A percentile compares a stretch with the other conserved stretches of the same genome.
Conservation (phyloP, 1,284 basidiomycete species). For the Irpex lacteus region DNA sequence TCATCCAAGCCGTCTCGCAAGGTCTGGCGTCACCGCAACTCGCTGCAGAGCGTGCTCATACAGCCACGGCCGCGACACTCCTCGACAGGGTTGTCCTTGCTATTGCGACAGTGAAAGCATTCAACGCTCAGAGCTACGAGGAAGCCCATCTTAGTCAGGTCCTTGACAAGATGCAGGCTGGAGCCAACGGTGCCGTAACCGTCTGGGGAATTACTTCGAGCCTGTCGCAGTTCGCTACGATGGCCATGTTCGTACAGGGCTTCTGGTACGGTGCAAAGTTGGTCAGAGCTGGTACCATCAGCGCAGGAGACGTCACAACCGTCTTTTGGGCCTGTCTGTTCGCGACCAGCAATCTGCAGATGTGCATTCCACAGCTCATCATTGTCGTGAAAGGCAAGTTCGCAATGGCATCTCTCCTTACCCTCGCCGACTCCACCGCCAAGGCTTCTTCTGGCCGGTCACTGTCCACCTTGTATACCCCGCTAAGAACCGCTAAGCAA, state of each 20-base stretch:
- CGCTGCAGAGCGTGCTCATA: conserved; percentile 62
- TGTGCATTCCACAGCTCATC: conserved; percentile 80
- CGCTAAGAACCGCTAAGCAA: conserved; percentile 23
- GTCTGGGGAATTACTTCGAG: conserved; percentile 80
- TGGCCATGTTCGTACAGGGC: conserved; percentile 94
- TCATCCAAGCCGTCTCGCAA: conserved; percentile 79
- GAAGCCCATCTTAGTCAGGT: conserved; percentile 44
- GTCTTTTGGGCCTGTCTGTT: conserved; percentile 97
- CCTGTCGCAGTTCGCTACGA: conserved; percentile 73
- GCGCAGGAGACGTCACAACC: conserved; percentile 82
- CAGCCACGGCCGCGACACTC: conserved; percentile 72
- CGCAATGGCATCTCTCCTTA: conserved; percentile 72
- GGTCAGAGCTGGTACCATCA: conserved; percentile 69
- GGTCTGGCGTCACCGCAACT: conserved; percentile 66
- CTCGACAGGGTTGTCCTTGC: conserved; percentile 78
- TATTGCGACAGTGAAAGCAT: conserved; percentile 93
- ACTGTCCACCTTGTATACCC: conserved; percentile 26
- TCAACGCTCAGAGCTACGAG: conserved; percentile 81
- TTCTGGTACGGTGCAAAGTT: conserved; percentile 96
- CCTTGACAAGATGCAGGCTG: conserved; percentile 43
- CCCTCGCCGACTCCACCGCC: conserved; percentile 49
- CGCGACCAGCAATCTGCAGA: conserved; percentile 83
- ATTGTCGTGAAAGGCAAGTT: conserved; percentile 84
- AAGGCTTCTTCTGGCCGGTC: conserved; percentile 15
- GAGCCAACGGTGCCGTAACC: conserved; percentile 55